phyloP scores from a whole-genome alignment of 257 asterid species.

The Capsicum chinense region DNA sequence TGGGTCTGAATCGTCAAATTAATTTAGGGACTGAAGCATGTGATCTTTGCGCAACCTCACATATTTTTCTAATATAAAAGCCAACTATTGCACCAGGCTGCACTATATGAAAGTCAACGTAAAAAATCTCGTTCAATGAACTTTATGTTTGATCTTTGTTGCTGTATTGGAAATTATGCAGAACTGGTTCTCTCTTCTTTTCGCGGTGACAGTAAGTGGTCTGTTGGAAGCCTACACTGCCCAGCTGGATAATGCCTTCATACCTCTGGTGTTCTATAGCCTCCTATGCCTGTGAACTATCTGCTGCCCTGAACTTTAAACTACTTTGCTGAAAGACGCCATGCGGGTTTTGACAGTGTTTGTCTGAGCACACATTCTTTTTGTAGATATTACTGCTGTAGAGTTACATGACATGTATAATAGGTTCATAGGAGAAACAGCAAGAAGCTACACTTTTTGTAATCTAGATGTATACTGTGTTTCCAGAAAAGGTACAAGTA shows the following conservation, averaged over 20 bases:
- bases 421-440: neutral
- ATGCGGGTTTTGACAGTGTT: slow-evolving; percentile 4
- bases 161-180: slow-evolving; percentile 46
- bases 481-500: neutral
- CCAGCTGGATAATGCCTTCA: slow-evolving; percentile 97
- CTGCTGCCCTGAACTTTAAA: neutral
- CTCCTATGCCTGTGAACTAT: slow-evolving; percentile 70
- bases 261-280: slow-evolving; percentile 93
- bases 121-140: neutral
- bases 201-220: slow-evolving; percentile 81
- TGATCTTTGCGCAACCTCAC: neutral
- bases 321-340: neutral
- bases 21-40: neutral
- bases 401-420: slow-evolving; percentile 34
- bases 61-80: neutral
- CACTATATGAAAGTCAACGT: neutral
- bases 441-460: slow-evolving; percentile 18
- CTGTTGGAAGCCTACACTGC: slow-evolving; percentile 95
- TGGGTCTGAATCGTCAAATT: neutral
- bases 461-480: neutral
- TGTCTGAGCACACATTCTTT: neutral
- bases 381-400: slow-evolving; percentile 44
- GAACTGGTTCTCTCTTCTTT: slow-evolving; percentile 82
- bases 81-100: neutral
- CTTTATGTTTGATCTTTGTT: slow-evolving; percentile 35